phyloP scores from a whole-genome alignment of 352 stramenopile species.

The Pythium aphanidermatum region DNA sequence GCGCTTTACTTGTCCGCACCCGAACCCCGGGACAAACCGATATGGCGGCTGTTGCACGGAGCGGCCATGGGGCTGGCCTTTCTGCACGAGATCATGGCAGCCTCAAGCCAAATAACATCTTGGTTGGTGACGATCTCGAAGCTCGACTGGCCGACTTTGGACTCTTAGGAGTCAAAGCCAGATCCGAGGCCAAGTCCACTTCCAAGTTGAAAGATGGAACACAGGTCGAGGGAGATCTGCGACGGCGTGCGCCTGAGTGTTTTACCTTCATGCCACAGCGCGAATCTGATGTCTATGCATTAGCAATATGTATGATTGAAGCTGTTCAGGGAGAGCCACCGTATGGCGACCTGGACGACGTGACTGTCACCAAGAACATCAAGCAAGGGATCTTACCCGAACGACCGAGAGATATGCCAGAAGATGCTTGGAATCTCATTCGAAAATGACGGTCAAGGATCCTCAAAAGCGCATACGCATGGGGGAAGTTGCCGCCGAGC shows the following conservation, averaged over 20 bases:
- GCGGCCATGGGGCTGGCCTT: slow-evolving; percentile 38
- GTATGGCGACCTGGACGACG: slow-evolving; percentile 1
- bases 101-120: slow-evolving; percentile 46
- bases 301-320: slow-evolving; percentile 44
- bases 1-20: background rate
- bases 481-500: background rate
- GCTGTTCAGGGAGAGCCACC: slow-evolving; percentile 11
- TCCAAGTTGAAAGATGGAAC: background rate
- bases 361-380: background rate
- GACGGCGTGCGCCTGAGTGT: slow-evolving; percentile 25
- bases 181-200: background rate
- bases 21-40: background rate
- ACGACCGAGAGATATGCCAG: background rate
- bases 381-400: background rate
- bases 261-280: slow-evolving; percentile 1
- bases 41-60: slow-evolving; percentile 23
- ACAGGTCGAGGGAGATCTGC: background rate
- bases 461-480: slow-evolving; percentile 2
- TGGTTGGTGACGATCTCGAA: slow-evolving; percentile 15
- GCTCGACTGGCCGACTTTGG: slow-evolving; percentile 26
- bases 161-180: slow-evolving; percentile 5
- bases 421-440: slow-evolving; percentile 14
- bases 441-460: background rate
- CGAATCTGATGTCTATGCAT: slow-evolving; percentile 31
- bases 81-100: slow-evolving; percentile 58